Evolutionary conservation across 768 basidiomycete species (phyloP), one percentile per base, ranked within the genome.

Genomic region (Candolleomyces efflorescens): DNA sequence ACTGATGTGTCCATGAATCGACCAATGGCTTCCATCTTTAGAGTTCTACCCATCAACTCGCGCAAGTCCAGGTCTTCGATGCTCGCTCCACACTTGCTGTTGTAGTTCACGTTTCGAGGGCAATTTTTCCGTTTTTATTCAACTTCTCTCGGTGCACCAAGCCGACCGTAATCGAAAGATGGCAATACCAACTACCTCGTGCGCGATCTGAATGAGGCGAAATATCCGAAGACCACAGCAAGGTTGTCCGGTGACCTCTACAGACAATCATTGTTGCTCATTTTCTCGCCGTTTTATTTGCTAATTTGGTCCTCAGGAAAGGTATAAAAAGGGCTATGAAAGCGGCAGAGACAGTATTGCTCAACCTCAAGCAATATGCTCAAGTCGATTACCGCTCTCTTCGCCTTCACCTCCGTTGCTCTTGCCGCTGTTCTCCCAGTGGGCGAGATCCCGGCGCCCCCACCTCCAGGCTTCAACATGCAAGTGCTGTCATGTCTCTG

Each of bases 401-500:
- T 43, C 13, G 41, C 41, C 15, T 15, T 43, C 17, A 20, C 41
- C 15, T 43, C 41, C 9, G 41, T 43, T 20, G 15, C 41, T 20
- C 2, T 43, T 43, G 41, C 41, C 18, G 41, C 41, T 20, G 32
- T 32, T 32, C 32, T 45, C 44, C 47, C 17, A 15, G 26, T 49
- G 20, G 22, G 2, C 5, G 22, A 12, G 15, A 17, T 37, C 17
- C 24, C 51, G n/a, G 18, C 26, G 17, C 24, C 26, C 22, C 24
- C 24, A 2, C 51, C 51, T 7, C 51, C 51, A 52, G 51, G 51
- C 18, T 52, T 52, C 24, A 52, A 52, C 18, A 52, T 52, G 51
- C 32, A 52, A 27, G 32, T 37, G 22, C 37, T 52, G 13, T 1
- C n/a, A 32, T 27, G 17, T 52, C 36, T 52, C 10, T 18, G 17